A percentile compares a stretch with the other conserved stretches of the same genome.
Evolutionary conservation across 2,329 filamentous ascomycete species (phyloP).

Genomic region (Phyllosticta capitalensis): DNA sequence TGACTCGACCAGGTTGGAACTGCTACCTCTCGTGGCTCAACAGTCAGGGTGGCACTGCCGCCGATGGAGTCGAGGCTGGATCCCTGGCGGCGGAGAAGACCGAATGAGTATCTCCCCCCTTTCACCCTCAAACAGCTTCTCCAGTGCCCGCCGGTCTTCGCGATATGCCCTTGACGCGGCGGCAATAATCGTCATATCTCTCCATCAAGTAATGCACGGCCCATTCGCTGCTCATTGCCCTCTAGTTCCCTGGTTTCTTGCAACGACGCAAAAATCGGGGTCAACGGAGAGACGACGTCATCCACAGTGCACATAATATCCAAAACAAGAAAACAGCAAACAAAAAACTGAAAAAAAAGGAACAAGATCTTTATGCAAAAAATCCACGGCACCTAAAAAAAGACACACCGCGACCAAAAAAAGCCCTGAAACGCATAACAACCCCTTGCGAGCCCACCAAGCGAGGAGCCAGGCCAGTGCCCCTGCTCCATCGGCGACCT

Average conservation of each 20-base stretch:
- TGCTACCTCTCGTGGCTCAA: conserved; percentile 33
- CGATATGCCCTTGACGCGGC: background rate
- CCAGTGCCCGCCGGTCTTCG: background rate
- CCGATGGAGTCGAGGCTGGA: conserved; percentile 5
- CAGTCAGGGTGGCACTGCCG: conserved; percentile 18
- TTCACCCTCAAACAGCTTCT: background rate
- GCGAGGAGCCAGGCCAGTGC: background rate
- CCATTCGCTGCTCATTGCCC: background rate
- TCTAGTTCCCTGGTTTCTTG: background rate
- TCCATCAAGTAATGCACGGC: background rate
- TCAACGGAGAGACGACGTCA: background rate
- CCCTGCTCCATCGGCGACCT: background rate
- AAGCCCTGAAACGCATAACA: background rate
- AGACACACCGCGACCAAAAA: background rate
- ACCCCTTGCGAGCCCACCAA: background rate
- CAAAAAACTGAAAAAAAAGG: background rate
- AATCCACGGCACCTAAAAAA: background rate
- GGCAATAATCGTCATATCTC: background rate
- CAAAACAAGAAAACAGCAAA: background rate
- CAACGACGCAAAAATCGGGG: background rate
- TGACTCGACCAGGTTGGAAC: conserved; percentile 26
- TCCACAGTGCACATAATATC: background rate
- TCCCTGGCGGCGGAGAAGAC: conserved; percentile 7
- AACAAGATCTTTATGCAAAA: background rate
- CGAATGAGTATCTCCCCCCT: background rate